Evolutionary conservation across 768 basidiomycete species (phyloP).

Genomic region (Trametes sanguinea): DNA sequence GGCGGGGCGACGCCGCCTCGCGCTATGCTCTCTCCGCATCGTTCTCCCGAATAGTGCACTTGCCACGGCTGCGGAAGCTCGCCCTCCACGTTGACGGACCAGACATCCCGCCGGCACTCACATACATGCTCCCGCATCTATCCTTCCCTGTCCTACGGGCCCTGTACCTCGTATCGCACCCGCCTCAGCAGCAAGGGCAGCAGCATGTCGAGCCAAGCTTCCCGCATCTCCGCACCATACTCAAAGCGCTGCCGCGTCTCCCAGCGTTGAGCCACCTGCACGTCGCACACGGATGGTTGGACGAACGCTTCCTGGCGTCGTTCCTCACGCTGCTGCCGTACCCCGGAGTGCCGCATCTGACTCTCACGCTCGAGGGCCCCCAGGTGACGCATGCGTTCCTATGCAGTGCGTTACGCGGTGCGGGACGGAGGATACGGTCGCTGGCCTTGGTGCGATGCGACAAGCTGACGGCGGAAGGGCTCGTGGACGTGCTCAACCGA

Average conservation of each 20-base stretch:
- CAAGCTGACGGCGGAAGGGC: slow-evolving; percentile 19
- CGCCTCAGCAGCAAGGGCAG: slow-evolving; percentile 5
- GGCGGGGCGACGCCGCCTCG: slow-evolving; percentile 25
- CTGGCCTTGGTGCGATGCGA: slow-evolving; percentile 23
- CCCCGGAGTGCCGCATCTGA: slow-evolving; percentile 23
- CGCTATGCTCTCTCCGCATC: slow-evolving; percentile 31
- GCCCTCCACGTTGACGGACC: slow-evolving; percentile 51
- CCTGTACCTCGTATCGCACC: slow-evolving; percentile 45
- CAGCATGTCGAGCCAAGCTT: slow-evolving; percentile 1
- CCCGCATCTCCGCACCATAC: slow-evolving; percentile 27
- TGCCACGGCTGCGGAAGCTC: slow-evolving; percentile 51
- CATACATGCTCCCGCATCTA: slow-evolving; percentile 51
- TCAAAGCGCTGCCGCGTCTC: slow-evolving; percentile 28
- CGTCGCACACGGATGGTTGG: slow-evolving; percentile 30
- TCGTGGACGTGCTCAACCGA: slow-evolving; percentile 17
- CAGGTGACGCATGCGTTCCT: slow-evolving; percentile 27
- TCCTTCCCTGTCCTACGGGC: slow-evolving; percentile 49
- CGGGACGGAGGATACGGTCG: slow-evolving; percentile 10
- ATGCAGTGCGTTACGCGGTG: slow-evolving; percentile 14
- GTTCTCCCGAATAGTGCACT: slow-evolving; percentile 37
- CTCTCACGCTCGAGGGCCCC: slow-evolving; percentile 28
- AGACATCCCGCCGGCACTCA: slow-evolving; percentile 64
- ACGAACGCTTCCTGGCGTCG: slow-evolving; percentile 27
- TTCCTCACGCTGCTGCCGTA: slow-evolving; percentile 25
- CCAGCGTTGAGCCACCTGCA: slow-evolving; percentile 25